Evolutionary conservation across 192 early-diverging fungal genomes (phyloP), one percentile per base, ranked within the genome.

Genomic region (Pilaira anomala): DNA sequence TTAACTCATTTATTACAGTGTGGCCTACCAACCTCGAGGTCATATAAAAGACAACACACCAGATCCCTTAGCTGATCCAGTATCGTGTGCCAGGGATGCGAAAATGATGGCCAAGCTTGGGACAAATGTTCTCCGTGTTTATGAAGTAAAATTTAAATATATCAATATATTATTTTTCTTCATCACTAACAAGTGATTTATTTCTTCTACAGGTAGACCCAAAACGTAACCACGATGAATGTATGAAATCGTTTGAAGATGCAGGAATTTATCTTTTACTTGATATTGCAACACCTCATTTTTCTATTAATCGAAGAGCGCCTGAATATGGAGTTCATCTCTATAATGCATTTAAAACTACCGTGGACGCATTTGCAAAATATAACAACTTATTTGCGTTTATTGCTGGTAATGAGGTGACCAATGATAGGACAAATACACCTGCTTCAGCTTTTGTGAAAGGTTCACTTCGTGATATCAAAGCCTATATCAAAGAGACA

Each of bases 401-500:
- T 65, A 62, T 92, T 74, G 86, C 83, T 19, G 90, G 90, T 7
- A 90, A 92, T 69, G 88, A 92, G 69, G 88, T 86, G 6, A 76
- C 86, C 28, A 88, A 88, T 63, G 77, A 78, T 33, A 71, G 67
- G 53, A 80, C 80, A 46, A 87, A 79, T 44, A 86, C 85, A 7
- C 62, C 75, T 9, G 81, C 85, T 0, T 82, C 88, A 48, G 84
- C 83, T 1, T 85, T 73, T 68, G 90, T 89, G 67, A 85, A 85
- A 68, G 88, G 85, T n/a, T 65, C 78, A 3, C 25, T 92, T 39
- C 78, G 90, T 41, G 90, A 92, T 60, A 73, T 79, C 3, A 87
- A 86, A 68, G 73, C 67, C 11, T 87, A 88, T 42, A 78, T 89
- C 42, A 76, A 74, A 57, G 26, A 61, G 2, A 73, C 67, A 30